phyloP scores from a whole-genome alignment of 2,329 filamentous ascomycete species.

The Hymenotorrendiella dingleyae region DNA sequence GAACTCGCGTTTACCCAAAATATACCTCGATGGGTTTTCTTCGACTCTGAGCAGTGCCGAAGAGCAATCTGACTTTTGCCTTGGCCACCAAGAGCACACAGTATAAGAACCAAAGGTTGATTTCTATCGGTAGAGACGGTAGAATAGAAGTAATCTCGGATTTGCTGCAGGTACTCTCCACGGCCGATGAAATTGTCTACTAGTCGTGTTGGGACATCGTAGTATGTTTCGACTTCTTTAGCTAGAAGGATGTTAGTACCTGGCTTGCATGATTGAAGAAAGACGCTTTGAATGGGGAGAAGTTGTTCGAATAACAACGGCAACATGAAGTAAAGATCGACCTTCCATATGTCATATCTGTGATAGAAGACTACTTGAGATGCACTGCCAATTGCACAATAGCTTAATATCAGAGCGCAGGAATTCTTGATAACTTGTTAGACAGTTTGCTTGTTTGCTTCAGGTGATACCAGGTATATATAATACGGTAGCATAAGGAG shows the following conservation, averaged over 20 bases:
- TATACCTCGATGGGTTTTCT: constrained; percentile 1
- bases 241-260: constrained; percentile 1
- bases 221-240: constrained; percentile 2
- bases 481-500: no score
- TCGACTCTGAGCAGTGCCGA: constrained; percentile 3
- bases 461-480: no score
- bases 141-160: background rate
- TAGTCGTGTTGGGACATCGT: constrained; percentile 3
- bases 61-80: constrained; percentile 8
- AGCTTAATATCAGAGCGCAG: no score
- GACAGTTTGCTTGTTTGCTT: no score
- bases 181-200: background rate
- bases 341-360: no score
- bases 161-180: constrained; percentile 1
- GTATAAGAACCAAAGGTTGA: constrained; percentile 9
- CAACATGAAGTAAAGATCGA: no score
- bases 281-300: background rate
- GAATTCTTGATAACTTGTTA: no score
- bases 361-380: no score
- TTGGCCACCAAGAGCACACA: constrained; percentile 6
- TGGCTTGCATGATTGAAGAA: background rate
- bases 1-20: constrained; percentile 6
- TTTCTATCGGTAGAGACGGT: background rate
- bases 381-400: no score
- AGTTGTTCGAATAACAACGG: background rate